Conservation (phyloP, 352 stramenopile species). For the Phytophthora melonis region DNA sequence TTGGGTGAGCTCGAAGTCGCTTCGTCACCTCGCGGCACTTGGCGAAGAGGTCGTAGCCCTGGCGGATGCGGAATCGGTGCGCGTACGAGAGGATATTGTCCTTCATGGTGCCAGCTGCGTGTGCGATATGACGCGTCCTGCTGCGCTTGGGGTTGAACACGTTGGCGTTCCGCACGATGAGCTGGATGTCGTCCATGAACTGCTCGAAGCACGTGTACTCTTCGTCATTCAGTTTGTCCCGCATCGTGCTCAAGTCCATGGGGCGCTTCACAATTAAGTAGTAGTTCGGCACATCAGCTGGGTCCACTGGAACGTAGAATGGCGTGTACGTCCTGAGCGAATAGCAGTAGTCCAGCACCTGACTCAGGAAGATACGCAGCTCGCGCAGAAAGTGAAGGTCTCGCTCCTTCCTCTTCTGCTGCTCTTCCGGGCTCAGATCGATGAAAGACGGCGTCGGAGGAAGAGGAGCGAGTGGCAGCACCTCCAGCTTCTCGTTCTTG, state of each 20-base stretch:
- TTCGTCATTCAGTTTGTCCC: constrained; percentile 89
- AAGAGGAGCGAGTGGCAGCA: constrained; percentile 69
- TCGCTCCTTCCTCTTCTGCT: constrained; percentile 62
- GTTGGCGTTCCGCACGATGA: constrained; percentile 91
- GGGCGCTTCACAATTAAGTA: constrained; percentile 89
- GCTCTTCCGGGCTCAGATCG: constrained; percentile 48
- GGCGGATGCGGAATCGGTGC: constrained; percentile 86
- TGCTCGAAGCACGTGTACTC: constrained; percentile 91
- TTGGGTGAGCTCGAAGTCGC: constrained; percentile 59
- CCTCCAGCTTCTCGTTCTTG: constrained; percentile 49
- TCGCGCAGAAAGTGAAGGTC: constrained; percentile 90
- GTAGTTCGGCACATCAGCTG: constrained; percentile 86
- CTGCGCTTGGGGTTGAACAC: constrained; percentile 91
- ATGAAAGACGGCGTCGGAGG: constrained; percentile 38
- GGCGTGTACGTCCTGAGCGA: constrained; percentile 70
- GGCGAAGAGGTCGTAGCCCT: constrained; percentile 91
- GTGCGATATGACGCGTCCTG: constrained; percentile 75
- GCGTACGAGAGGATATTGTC: constrained; percentile 91
- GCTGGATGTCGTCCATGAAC: constrained; percentile 89
- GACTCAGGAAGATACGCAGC: constrained; percentile 88
- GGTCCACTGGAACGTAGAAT: constrained; percentile 82
- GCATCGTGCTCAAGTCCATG: constrained; percentile 92
- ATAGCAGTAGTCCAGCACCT: constrained; percentile 88
- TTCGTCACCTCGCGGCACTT: constrained; percentile 86
- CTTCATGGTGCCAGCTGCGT: constrained; percentile 87